Conservation (phyloP, 352 stramenopile species). For the Pythium brachiatum region DNA sequence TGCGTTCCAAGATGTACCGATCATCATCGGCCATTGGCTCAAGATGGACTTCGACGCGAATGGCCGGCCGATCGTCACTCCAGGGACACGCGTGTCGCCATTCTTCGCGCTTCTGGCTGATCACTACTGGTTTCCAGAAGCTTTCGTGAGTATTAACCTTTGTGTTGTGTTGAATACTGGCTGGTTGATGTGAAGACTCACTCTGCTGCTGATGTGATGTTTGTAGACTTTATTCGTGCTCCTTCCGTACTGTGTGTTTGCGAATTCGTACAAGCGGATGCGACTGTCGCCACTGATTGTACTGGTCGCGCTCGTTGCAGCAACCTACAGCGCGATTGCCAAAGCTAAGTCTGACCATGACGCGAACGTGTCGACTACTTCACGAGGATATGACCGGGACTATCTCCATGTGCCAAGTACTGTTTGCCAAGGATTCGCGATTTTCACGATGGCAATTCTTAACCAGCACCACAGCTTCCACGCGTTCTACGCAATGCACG, state of each 20-base stretch:
- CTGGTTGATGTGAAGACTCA: background rate
- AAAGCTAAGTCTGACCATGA: constrained; percentile 32
- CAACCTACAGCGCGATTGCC: constrained; percentile 30
- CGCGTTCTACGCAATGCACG: constrained; percentile 43
- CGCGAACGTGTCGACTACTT: constrained; percentile 21
- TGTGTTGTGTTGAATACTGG: background rate
- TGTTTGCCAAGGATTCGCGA: constrained; percentile 44
- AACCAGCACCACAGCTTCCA: constrained; percentile 61
- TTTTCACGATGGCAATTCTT: constrained; percentile 37
- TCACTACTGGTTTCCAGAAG: constrained; percentile 9
- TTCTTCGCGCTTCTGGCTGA: constrained; percentile 31
- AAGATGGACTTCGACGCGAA: constrained; percentile 34
- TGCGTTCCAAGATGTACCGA: constrained; percentile 40
- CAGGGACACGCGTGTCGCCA: constrained; percentile 9
- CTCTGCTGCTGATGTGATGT: background rate
- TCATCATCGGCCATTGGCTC: constrained; percentile 36
- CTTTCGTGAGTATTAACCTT: constrained; percentile 8
- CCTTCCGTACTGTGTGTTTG: constrained; percentile 39
- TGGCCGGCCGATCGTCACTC: constrained; percentile 20
- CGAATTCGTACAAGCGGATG: constrained; percentile 33
- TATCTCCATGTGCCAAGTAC: constrained; percentile 53
- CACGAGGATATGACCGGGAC: constrained; percentile 35
- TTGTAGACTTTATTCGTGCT: constrained; percentile 32
- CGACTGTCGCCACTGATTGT: constrained; percentile 25
- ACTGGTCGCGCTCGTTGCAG: constrained; percentile 27